phyloP scores from a whole-genome alignment of 23 red algal genomes.

The Agarophyton chilense region DNA sequence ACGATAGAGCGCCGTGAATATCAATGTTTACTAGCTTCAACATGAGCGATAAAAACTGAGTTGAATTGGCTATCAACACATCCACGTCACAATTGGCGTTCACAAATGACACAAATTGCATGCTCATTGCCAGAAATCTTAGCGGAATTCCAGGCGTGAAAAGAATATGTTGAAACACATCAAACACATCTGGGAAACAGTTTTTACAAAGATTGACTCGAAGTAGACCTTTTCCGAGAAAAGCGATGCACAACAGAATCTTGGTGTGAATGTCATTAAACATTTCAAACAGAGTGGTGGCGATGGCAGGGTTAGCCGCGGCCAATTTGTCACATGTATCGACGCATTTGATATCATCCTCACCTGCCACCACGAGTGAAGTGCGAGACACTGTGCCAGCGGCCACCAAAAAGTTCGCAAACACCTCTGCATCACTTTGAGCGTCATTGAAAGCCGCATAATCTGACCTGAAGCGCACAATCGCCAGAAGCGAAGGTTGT shows the following conservation, averaged over 20 bases:
- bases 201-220: slow-evolving; percentile 7
- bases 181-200: slow-evolving; percentile 68
- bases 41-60: slow-evolving; percentile 36
- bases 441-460: neutral
- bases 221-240: slow-evolving; percentile 46
- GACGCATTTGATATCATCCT: slow-evolving; percentile 43
- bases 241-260: slow-evolving; percentile 9
- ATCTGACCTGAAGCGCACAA: slow-evolving; percentile 35
- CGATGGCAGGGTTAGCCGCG: slow-evolving; percentile 25
- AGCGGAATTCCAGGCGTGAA: slow-evolving; percentile 46
- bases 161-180: slow-evolving; percentile 11
- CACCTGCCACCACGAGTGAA: slow-evolving; percentile 8
- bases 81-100: slow-evolving; percentile 21
- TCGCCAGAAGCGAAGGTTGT: neutral
- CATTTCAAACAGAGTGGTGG: slow-evolving; percentile 43
- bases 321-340: slow-evolving; percentile 27
- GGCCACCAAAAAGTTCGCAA: slow-evolving; percentile 52
- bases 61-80: slow-evolving; percentile 25
- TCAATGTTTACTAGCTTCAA: slow-evolving; percentile 28
- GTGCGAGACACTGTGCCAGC: slow-evolving; percentile 12
- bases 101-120: slow-evolving; percentile 69
- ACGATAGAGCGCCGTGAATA: slow-evolving; percentile 31
- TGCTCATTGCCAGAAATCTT: slow-evolving; percentile 49
- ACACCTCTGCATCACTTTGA: slow-evolving; percentile 12
- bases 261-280: slow-evolving; percentile 32